Base-by-base conservation (phyloP, 1,284 basidiomycete genomes). In the Takashimella tepidaria region DNA sequence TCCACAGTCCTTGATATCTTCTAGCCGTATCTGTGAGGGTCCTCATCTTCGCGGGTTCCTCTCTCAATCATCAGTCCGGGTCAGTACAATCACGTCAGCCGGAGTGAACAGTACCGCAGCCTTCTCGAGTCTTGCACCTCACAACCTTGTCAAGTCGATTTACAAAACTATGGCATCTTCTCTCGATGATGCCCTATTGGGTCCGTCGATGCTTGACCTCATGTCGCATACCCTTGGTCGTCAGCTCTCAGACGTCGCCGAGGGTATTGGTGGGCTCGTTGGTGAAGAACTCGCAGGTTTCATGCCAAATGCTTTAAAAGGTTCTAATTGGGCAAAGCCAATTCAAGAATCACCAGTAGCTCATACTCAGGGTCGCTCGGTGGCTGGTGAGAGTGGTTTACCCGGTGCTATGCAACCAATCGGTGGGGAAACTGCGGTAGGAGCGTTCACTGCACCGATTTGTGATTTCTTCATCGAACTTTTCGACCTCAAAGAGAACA, bases 401-500 rank as follows among this genome's bases (percentile, higher is more conserved):
- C 55, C 59, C 1, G 37, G 50, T 1, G 43, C 59, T 3, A 84
- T 91, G 44, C 87, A 85, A 63, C 85, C 87, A 1, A 72, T 92
- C 23, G 88, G 89, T 21, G 90, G 88, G 27, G 90, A 92, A 73
- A 87, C 85, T 2, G 88, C 85, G 54, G 82, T 84, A n/a, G 89
- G 87, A 4, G 83, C 82, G 2, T 97, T 98, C 73, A 92, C 91
- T 1, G 86, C 86, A 1, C 92, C 95, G 0, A 96, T 98, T 52
- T 96, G 92, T 66, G 92, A 98, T 68, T 79, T 98, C 24, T 81
- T 97, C 40, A 81, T 97, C 50, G 89, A 92, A 21, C 80, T 97
- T 6, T 98, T 98, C 62, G 92, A 97, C 73, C 82, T 98, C 22
- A 87, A 96, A 74, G 90, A 91, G 78, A 88, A 89, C 73, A 89